A percentile compares a stretch with the other conserved stretches of the same genome.
Conservation (phyloP, 345 rosid species). For the Pistacia atlantica region DNA sequence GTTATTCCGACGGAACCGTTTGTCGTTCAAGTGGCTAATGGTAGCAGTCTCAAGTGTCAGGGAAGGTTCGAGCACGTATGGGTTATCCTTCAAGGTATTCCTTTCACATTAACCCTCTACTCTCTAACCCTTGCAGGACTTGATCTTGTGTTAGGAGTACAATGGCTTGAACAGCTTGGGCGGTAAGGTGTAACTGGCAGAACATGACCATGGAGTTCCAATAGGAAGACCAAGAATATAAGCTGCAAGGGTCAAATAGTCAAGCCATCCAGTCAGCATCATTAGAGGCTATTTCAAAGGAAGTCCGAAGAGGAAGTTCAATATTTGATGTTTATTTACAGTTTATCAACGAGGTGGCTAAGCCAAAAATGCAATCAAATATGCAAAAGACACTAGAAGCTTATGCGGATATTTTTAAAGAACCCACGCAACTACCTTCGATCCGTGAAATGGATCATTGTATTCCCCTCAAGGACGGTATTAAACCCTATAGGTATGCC, state of each 20-base stretch:
- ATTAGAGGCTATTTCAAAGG: background rate
- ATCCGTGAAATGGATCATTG: too few species aligned
- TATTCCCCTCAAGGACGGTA: too few species aligned
- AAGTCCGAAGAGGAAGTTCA: background rate
- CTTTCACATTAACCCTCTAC: background rate
- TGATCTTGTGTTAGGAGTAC: background rate
- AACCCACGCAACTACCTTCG: too few species aligned
- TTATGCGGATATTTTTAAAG: too few species aligned
- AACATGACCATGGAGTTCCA: too few species aligned
- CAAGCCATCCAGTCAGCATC: background rate
- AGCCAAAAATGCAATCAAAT: too few species aligned
- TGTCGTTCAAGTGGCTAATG: background rate
- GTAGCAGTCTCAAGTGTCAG: background rate
- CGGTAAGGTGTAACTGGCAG: background rate
- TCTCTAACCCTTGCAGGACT: background rate
- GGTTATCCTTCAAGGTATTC: background rate
- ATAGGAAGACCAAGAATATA: too few species aligned
- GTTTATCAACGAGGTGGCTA: background rate
- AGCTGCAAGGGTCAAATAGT: background rate
- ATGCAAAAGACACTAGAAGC: too few species aligned
- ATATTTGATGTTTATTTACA: background rate
- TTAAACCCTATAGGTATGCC: too few species aligned
- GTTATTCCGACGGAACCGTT: background rate
- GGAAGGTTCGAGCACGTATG: background rate
- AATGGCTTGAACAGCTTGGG: background rate